Evolutionary conservation across 192 early-diverging fungal genomes (phyloP).

Genomic region (Entomortierella chlamydospora): DNA sequence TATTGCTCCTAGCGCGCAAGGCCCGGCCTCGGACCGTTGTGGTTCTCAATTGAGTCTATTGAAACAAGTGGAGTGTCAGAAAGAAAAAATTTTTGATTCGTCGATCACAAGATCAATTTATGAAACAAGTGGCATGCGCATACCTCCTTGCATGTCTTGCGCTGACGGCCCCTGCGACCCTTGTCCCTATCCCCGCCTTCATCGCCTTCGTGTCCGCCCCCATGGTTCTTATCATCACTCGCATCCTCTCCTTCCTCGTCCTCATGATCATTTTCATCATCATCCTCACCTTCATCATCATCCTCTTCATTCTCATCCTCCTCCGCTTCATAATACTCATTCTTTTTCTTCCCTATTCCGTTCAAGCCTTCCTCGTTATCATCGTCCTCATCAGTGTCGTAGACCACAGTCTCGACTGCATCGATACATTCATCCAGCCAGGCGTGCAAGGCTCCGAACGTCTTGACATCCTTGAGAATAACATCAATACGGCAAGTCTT

Average conservation of each 20-base stretch:
- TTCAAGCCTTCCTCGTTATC: constrained; percentile 13
- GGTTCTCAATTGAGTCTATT: constrained; percentile 5
- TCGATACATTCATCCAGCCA: constrained; percentile 34
- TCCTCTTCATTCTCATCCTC: constrained; percentile 16
- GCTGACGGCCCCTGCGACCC: constrained; percentile 23
- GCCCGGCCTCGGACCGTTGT: constrained; percentile 22
- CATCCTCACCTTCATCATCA: constrained; percentile 9
- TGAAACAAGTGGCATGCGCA: background rate
- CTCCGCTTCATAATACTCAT: too few relatives aligned
- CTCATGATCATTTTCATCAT: constrained; percentile 34
- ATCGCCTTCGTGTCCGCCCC: constrained; percentile 35
- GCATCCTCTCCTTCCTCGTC: constrained; percentile 35
- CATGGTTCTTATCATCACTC: constrained; percentile 24
- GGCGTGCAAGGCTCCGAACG: constrained; percentile 35
- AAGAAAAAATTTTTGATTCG: background rate
- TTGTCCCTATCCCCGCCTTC: constrained; percentile 38
- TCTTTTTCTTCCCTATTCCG: too few relatives aligned
- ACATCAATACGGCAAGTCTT: constrained; percentile 18
- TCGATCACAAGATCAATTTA: background rate
- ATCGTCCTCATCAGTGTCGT: constrained; percentile 28
- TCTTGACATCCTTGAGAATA: constrained; percentile 31
- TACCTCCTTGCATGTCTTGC: constrained; percentile 36
- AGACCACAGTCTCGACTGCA: constrained; percentile 28
- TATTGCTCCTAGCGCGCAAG: constrained; percentile 18
- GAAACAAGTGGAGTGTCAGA: background rate